These are phyloP conservation scores for Cercospora citrullina DNA, from an alignment of 2,329 filamentous ascomycete genomes.

Conservation along the genomic window DNA sequence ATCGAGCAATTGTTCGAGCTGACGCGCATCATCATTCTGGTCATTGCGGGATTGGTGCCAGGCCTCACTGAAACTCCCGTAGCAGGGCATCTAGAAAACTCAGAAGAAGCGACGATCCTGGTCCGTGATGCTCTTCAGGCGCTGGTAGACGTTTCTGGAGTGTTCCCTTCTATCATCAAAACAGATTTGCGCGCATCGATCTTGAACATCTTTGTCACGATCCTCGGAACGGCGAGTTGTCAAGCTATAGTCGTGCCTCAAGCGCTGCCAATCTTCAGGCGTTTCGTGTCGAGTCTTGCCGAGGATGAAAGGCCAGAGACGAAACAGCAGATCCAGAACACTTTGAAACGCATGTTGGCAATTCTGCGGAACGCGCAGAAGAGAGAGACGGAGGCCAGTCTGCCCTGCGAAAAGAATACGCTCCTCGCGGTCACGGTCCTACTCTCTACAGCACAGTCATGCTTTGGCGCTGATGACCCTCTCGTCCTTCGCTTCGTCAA, in stretches of 20 bases:
- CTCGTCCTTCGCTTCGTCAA: constrained; percentile 73
- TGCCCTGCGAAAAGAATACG: constrained; percentile 90
- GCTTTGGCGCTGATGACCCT: constrained; percentile 72
- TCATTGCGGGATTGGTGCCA: constrained; percentile 82
- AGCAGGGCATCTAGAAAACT: constrained; percentile 61
- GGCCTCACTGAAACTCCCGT: constrained; percentile 64
- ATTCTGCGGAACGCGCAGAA: constrained; percentile 77
- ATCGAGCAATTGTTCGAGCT: constrained; percentile 98
- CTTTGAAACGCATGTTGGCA: constrained; percentile 76
- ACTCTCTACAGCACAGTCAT: constrained; percentile 66
- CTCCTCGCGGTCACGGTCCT: constrained; percentile 86
- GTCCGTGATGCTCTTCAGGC: constrained; percentile 79
- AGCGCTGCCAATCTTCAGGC: constrained; percentile 84
- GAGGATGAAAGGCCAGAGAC: constrained; percentile 47
- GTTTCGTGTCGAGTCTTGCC: constrained; percentile 79
- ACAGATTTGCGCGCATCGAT: constrained; percentile 95
- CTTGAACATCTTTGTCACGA: constrained; percentile 92
- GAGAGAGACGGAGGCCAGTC: constrained; percentile 71
- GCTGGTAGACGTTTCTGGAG: constrained; percentile 88
- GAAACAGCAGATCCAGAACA: constrained; percentile 73
- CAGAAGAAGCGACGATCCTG: constrained; percentile 81
- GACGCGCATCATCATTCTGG: constrained; percentile 91
- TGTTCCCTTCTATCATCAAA: constrained; percentile 95
- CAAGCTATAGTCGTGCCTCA: constrained; percentile 88
- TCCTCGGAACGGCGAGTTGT: constrained; percentile 81